Conservation (phyloP, 495 filamentous ascomycete species). For the Articulospora tetracladia region DNA sequence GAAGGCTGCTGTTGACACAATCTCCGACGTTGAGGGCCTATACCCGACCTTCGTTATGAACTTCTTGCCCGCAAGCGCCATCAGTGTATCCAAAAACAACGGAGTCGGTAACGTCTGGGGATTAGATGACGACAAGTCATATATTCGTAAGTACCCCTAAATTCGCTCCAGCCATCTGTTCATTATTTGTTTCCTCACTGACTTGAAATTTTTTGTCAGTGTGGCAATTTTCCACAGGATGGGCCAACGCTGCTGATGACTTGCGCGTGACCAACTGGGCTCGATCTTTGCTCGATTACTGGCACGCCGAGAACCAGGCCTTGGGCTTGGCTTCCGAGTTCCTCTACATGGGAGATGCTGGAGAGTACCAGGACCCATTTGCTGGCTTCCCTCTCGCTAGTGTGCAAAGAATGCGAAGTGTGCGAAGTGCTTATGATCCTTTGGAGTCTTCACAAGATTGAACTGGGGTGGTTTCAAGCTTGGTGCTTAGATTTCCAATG, state of each 20-base stretch:
- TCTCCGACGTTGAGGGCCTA: conserved; percentile 4
- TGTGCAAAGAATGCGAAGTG: conserved; percentile 2
- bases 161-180: too few species aligned
- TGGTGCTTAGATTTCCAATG: neutral
- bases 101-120: conserved; percentile 13
- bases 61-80: neutral
- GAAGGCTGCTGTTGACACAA: conserved; percentile 6
- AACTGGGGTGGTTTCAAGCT: conserved; percentile 16
- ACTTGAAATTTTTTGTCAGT: neutral
- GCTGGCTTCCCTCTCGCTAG: neutral
- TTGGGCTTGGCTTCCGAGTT: neutral
- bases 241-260: conserved; percentile 7
- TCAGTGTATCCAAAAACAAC: conserved; percentile 12
- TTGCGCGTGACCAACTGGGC: conserved; percentile 8
- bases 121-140: conserved; percentile 6
- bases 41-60: conserved; percentile 15
- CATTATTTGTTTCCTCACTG: too few species aligned
- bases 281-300: conserved; percentile 1
- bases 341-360: conserved; percentile 15
- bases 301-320: conserved; percentile 1
- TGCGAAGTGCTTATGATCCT: conserved; percentile 8
- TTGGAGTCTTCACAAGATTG: conserved; percentile 14
- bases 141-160: conserved; percentile 5
- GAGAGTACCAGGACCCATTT: conserved; percentile 14
- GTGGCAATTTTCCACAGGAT: conserved; percentile 13